Conservation (phyloP, 2,329 filamentous ascomycete genomes). For the Penicillium digitatum region DNA sequence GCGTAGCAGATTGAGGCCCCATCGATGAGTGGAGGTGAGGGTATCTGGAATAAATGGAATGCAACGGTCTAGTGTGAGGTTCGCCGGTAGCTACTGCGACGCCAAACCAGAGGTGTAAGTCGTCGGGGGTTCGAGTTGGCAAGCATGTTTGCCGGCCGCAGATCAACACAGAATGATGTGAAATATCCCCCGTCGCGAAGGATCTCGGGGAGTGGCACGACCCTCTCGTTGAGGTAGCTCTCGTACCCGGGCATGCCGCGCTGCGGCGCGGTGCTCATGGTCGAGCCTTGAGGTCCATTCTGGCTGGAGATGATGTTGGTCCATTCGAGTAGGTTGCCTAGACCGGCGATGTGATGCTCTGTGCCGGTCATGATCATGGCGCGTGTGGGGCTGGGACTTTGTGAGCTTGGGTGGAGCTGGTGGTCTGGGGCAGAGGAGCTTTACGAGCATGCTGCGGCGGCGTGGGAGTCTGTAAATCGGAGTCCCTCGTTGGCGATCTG, state of each 20-base stretch:
- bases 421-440: constrained; percentile 1
- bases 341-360: constrained; percentile 53
- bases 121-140: constrained; percentile 2
- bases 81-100: constrained; percentile 9
- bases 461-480: constrained; percentile 62
- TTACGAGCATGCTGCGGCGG: constrained; percentile 59
- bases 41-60: constrained; percentile 16
- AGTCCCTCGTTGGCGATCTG: constrained; percentile 52
- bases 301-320: constrained; percentile 53
- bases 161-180: constrained; percentile 20
- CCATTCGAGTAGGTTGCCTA: constrained; percentile 59
- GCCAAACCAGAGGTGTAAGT: constrained; percentile 13
- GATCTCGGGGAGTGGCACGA: constrained; percentile 57
- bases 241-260: constrained; percentile 60
- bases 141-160: constrained; percentile 17
- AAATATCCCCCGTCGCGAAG: constrained; percentile 58
- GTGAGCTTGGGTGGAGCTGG: neutral
- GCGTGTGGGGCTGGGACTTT: constrained; percentile 48
- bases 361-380: constrained; percentile 66
- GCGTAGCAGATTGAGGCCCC: constrained; percentile 12
- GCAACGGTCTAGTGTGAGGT: constrained; percentile 1
- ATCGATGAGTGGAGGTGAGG: constrained; percentile 11
- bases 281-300: constrained; percentile 50
- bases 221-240: constrained; percentile 59
- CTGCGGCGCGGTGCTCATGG: constrained; percentile 52